Base-by-base conservation (phyloP, 345 rosid species). In the Raphanus sativus region DNA sequence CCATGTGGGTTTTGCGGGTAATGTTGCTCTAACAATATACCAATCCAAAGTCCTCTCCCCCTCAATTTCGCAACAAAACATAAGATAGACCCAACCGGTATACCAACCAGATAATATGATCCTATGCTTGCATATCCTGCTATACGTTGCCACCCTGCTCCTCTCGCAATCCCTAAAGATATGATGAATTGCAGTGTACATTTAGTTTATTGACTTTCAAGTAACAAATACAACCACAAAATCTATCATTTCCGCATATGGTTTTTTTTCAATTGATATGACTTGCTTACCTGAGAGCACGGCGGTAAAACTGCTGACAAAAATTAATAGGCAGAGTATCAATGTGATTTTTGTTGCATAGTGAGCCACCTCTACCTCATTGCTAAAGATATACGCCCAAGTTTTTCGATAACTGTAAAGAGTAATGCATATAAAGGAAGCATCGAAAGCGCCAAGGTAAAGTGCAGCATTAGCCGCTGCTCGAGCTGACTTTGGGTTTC, bases 111-210 rank as follows among this genome's bases (percentile, higher is more conserved):
- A 75, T 89, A 91, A 67, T 61, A 89, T 1, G 94, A 88, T 15
- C 85, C 94, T 3, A 89, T 78, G 67, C 88, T 91, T 13, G 88
- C 75, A 52, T 82, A 88, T 1, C 86, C 92, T 63, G 89, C 94
- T 17, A 84, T 80, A 36, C 84, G 69, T 78, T 91, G 94, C 92
- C 92, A 84, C 2, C 97, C 91, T 38, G 83, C 40, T 59, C 94
- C 97, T 75, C 94, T 88, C 2, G 89, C 90, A 29, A 87, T 71
- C 59, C 59, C 59, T 52, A 16, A 52, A 1, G 34, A 16, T 15
- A 16, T 16, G n/a, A 21, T 21, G 21, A 48, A 34, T 54, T 38
- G 6, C 29, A 54, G 24, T 13, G 59, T 29, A 55, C 6, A 68
- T 54, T 1, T 52, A 21, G 21, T 21, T 21, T 21, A 21, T 21